phyloP scores from a whole-genome alignment of 2,329 filamentous ascomycete genomes.

The Ceratocystis albifundus region DNA sequence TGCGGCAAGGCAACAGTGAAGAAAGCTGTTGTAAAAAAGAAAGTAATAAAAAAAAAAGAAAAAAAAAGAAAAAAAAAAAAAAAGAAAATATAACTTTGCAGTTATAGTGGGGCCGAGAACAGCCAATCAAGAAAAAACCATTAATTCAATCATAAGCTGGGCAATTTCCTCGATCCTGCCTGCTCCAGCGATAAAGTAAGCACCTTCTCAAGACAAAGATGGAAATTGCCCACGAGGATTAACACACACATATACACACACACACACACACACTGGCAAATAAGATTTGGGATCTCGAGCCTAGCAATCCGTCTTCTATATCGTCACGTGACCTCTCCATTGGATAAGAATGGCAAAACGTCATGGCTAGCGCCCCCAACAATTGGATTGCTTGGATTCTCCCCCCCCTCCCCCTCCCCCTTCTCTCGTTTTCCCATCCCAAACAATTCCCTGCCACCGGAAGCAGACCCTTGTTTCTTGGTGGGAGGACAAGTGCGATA shows the following conservation, averaged over 20 bases:
- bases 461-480: background rate
- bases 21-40: background rate
- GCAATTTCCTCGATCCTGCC: background rate
- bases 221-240: too few relatives aligned
- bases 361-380: background rate
- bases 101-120: background rate
- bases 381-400: background rate
- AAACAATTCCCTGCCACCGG: background rate
- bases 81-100: background rate
- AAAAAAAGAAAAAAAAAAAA: background rate
- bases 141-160: background rate
- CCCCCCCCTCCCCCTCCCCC: too few relatives aligned
- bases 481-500: background rate
- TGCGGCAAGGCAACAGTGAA: background rate
- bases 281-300: too few relatives aligned
- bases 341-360: background rate
- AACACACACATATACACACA: too few relatives aligned
- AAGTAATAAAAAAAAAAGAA: background rate
- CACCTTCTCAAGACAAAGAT: too few relatives aligned
- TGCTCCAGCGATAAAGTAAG: too few relatives aligned
- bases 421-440: background rate
- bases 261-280: too few relatives aligned
- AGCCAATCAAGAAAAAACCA: background rate
- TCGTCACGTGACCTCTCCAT: too few relatives aligned
- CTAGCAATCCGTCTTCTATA: too few relatives aligned